Base-by-base conservation (phyloP, 768 basidiomycete genomes). In the Kwoniella shandongensis region DNA sequence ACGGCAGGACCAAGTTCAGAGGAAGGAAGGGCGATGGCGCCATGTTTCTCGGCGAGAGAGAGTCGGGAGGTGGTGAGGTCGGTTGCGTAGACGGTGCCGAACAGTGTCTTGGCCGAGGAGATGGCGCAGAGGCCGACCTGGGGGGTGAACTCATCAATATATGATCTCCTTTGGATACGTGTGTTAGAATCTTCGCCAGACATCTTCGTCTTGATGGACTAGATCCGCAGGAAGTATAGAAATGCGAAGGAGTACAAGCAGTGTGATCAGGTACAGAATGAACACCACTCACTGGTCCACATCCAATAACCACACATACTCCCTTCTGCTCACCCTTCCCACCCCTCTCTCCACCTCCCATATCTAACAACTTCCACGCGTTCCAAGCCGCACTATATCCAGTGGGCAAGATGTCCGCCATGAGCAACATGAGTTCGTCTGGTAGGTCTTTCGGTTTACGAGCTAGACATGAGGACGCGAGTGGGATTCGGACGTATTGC, bases 351-450 rank as follows among this genome's bases (percentile, higher is more conserved):
- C 54, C 59, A 35, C 49, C 41, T 18, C 61, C 61, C 41, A 70
- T 69, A 41, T 70, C 64, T 47, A 70, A 46, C 27, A 75, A 27
- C 30, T 65, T 50, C 39, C 65, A 58, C 4, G 71, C 77, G 49
- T 77, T 75, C 46, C 57, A 60, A 11, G 71, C 73, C 1, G 61
- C 66, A 36, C 54, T 66, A 36, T 64, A 74, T 0, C 76, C 77
- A 0, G 77, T 77, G 13, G 75, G 74, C 26, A 78, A 53, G 48
- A 77, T 76, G 44, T 78, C 76, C 27, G 61, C 62, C 65, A 77
- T 55, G n/a, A 71, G 42, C 38, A 72, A 42, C 57, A 60, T 56
- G 6, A 67, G 51, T 29, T 72, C 66, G 25, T 62, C 51, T 3
- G 62, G 62, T 11, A 72, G n/a, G 15, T 58, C 69, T 3, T 39